Percentiles rank a stretch among this genome's conserved stretches.
These are phyloP conservation scores for Aspergillus phoenicis DNA, from an alignment of 2,329 filamentous ascomycete species.

Conservation along the genomic window DNA sequence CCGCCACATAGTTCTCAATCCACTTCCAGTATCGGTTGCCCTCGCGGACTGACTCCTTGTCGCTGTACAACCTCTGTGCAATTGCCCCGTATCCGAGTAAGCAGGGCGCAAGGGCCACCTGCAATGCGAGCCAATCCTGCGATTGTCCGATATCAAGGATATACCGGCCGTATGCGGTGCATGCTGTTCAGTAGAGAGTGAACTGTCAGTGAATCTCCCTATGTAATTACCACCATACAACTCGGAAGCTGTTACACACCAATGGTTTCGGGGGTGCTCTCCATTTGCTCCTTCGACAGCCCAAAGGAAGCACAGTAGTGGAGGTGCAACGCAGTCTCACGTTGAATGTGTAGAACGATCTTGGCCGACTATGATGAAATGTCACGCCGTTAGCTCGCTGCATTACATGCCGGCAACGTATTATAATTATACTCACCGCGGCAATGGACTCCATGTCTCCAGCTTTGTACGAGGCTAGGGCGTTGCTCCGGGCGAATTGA, in stretches of 20 bases:
- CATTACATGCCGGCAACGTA: not conserved
- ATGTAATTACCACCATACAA: not conserved
- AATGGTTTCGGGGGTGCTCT: conserved; percentile 71
- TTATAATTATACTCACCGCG: conserved; percentile 54
- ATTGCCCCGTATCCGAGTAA: conserved; percentile 86
- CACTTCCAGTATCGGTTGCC: conserved; percentile 83
- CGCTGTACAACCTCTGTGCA: conserved; percentile 68
- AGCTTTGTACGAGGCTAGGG: conserved; percentile 82
- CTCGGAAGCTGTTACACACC: conserved; percentile 50
- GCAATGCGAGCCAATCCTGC: conserved; percentile 84
- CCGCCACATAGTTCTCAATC: conserved; percentile 85
- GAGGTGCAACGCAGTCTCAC: conserved; percentile 79
- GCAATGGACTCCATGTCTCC: conserved; percentile 72
- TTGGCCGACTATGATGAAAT: conserved; percentile 56
- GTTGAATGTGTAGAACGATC: conserved; percentile 75
- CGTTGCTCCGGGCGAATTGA: conserved; percentile 85
- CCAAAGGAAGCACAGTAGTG: conserved; percentile 82
- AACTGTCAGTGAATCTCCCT: conserved; percentile 6
- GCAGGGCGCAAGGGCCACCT: conserved; percentile 82
- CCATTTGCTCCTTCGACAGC: conserved; percentile 72
- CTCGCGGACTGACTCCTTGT: conserved; percentile 61
- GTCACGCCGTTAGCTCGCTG: not conserved
- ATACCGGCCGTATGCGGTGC: conserved; percentile 80
- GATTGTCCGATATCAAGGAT: conserved; percentile 86
- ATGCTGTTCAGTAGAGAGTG: conserved; percentile 60